A percentile compares a stretch with the other conserved stretches of the same genome.
phyloP scores from a whole-genome alignment of 441 rosid species.

The Pelargonium cotyledonis region DNA sequence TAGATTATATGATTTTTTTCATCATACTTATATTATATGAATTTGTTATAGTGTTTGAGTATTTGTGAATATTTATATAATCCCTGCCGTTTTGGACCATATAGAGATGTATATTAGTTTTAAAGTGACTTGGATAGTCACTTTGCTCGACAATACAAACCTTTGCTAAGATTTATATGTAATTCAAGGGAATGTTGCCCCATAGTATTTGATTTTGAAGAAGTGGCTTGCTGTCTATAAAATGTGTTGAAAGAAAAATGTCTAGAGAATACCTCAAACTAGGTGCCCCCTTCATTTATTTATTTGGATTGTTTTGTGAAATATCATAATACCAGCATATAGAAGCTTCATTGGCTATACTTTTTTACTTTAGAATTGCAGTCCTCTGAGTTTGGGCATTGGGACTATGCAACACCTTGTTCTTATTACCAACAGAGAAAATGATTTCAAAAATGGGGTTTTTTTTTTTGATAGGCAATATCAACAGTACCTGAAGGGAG shows the following conservation, averaged over 20 bases:
- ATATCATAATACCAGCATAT: background rate
- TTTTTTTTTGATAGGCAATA: background rate
- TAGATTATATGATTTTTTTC: background rate
- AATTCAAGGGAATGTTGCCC: background rate
- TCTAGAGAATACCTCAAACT: too few relatives aligned
- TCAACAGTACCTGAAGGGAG: too few relatives aligned
- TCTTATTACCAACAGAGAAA: background rate
- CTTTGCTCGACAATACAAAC: background rate
- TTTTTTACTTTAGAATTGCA: background rate
- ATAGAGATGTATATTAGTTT: background rate
- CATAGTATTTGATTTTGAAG: background rate
- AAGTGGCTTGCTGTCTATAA: background rate
- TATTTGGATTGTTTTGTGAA: background rate
- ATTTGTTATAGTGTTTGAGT: background rate
- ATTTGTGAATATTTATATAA: background rate
- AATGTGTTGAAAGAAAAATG: background rate
- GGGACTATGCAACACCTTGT: background rate
- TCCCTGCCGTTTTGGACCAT: background rate
- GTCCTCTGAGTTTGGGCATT: background rate
- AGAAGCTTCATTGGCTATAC: background rate
- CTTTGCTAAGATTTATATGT: background rate
- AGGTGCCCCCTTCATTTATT: background rate
- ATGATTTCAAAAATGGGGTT: background rate
- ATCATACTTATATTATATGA: too few relatives aligned
- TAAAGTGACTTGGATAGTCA: background rate